Evolutionary conservation across 306 rosid genomes (phyloP), one percentile per base, ranked within the genome.

Genomic region (Dalbergia cultrata): DNA sequence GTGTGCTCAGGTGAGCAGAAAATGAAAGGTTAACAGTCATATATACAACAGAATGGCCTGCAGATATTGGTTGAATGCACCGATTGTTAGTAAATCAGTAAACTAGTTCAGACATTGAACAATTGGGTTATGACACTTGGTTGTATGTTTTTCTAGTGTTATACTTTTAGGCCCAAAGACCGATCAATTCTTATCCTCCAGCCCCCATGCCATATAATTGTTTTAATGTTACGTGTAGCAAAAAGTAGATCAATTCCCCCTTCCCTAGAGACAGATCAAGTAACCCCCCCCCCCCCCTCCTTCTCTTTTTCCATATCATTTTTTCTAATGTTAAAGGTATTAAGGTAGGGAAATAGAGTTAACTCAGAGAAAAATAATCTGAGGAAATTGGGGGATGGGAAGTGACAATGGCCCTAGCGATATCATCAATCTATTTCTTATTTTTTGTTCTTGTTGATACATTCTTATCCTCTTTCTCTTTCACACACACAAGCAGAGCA

Each of bases 401-500:
- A 76, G 17, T 66, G 35, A 67, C 26, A 21, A 53, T 52, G 31
- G 16, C 35, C 49, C 19, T 6, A 65, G 9, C 50, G 9, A 18
- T 61, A 8, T 47, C 58, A 33, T 68, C 26, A 7, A 16, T 37
- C 54, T 35, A 67, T 76, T 37, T 37, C 71, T 75, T 49, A 45
- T 67, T n/a, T 14, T 35, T 75, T 47, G 52, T 74, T 44, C 58
- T 21, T 53, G 26, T 44, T 39, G 43, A 54, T 72, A 14, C 9
- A 53, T 72, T 63, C 52, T 53, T 45, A 21, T 5, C 18, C 74
- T 12, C 34, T 26, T 3, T 26, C 31, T 26, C 31, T 26, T 3
- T 26, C 31, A 18, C 8, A 19, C 19, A 45, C 12, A 17, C 39
- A 0, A 56, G 10, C 50, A 11, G 13, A 3, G 10, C 13, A 10